phyloP scores from a whole-genome alignment of 176 grass and related monocot genomes.

The Rhynchospora breviuscula region DNA sequence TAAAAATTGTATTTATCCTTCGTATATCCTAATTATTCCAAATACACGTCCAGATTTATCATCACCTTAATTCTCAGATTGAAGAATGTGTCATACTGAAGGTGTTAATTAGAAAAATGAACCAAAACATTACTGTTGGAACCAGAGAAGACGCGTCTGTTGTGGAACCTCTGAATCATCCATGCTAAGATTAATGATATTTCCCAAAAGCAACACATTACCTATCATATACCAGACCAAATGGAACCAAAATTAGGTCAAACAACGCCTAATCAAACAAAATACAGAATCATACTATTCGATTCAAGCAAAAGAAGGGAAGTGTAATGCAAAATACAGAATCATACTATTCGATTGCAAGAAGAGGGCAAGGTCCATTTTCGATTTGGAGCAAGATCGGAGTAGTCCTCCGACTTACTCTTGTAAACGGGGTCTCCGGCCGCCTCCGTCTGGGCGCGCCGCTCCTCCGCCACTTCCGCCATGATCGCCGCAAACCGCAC shows the following conservation, averaged over 20 bases:
- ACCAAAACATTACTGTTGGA: conserved; percentile 71
- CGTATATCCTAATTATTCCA: too few relatives aligned
- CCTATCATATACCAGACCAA: background rate
- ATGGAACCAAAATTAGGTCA: conserved; percentile 1
- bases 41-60: too few relatives aligned
- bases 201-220: conserved; percentile 85
- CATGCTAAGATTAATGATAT: conserved; percentile 68
- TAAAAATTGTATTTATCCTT: too few relatives aligned
- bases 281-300: background rate
- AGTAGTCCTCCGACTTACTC: conserved; percentile 67
- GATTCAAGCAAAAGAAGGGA: background rate
- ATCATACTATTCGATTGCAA: conserved; percentile 81
- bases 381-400: conserved; percentile 94
- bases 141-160: conserved; percentile 88
- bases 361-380: conserved; percentile 91
- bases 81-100: background rate
- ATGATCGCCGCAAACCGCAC: conserved; percentile 2
- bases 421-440: conserved; percentile 58
- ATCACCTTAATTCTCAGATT: too few relatives aligned
- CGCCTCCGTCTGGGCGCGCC: conserved; percentile 23
- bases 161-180: conserved; percentile 82
- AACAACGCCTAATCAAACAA: conserved; percentile 2
- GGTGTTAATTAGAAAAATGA: background rate
- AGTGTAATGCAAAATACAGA: background rate
- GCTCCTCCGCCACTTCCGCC: conserved; percentile 33